Conservation (phyloP, 768 basidiomycete species). For the Sarcomyxa edulis region DNA sequence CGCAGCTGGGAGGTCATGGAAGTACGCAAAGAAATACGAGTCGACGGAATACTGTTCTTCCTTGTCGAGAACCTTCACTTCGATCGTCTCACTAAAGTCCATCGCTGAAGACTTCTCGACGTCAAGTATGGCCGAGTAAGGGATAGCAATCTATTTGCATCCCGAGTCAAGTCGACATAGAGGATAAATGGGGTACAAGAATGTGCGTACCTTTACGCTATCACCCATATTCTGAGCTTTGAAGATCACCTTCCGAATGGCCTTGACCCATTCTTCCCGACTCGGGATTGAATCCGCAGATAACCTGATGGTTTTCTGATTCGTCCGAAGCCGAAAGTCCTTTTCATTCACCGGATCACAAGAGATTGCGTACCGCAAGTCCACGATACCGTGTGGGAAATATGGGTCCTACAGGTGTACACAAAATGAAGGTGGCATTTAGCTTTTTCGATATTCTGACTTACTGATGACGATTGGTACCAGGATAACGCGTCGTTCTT, state of each 20-base stretch:
- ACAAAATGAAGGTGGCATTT: background rate
- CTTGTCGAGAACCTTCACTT: conserved; percentile 87
- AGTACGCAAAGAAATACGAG: conserved; percentile 95
- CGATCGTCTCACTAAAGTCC: conserved; percentile 96
- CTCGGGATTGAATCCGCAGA: conserved; percentile 78
- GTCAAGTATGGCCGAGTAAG: conserved; percentile 84
- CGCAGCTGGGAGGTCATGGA: conserved; percentile 72
- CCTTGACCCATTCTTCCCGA: conserved; percentile 94
- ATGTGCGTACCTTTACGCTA: conserved; percentile 70
- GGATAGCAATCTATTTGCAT: conserved; percentile 87
- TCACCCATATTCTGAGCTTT: conserved; percentile 96
- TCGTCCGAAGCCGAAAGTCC: conserved; percentile 79
- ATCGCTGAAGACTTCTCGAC: conserved; percentile 85
- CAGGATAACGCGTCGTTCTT: conserved; percentile 96
- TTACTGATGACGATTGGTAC: conserved; percentile 91
- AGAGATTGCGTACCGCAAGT: conserved; percentile 86
- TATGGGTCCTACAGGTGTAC: conserved; percentile 74
- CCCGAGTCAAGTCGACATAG: background rate
- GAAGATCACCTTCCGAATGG: conserved; percentile 90
- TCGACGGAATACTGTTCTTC: conserved; percentile 74
- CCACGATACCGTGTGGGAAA: conserved; percentile 95
- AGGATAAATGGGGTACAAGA: background rate
- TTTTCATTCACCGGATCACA: conserved; percentile 79
- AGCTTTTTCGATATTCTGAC: conserved; percentile 18
- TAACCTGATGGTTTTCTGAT: conserved; percentile 68